Conservation (phyloP, 2,329 filamentous ascomycete species). For the Diaporthe helianthi region DNA sequence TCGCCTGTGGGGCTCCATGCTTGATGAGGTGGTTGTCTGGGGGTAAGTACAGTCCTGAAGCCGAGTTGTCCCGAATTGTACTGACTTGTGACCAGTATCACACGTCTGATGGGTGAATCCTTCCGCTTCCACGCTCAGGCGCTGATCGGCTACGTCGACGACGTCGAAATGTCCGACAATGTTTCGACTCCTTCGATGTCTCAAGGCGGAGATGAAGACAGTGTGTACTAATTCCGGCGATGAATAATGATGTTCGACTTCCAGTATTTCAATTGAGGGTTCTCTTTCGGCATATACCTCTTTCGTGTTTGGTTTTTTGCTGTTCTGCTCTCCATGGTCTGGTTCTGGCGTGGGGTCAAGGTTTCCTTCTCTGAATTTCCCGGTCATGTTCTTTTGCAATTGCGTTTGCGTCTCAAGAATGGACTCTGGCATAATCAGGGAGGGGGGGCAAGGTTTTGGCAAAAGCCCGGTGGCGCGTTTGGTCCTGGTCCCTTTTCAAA, state of each 20-base stretch:
- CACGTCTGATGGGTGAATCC: constrained; percentile 95
- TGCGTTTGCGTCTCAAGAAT: constrained; percentile 43
- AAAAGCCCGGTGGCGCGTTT: constrained; percentile 45
- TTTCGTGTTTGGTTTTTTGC: constrained; percentile 45
- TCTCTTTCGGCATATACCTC: constrained; percentile 52
- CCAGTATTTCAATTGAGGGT: constrained; percentile 44
- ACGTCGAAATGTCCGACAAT: constrained; percentile 73
- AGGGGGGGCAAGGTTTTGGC: constrained; percentile 49
- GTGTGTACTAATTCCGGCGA: constrained; percentile 65
- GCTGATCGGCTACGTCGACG: constrained; percentile 92
- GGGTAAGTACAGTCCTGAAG: constrained; percentile 72
- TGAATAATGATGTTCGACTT: constrained; percentile 60
- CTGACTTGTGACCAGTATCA: constrained; percentile 71
- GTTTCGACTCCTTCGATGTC: constrained; percentile 76
- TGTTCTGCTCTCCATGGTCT: constrained; percentile 40
- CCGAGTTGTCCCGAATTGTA: constrained; percentile 12
- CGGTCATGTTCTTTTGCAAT: constrained; percentile 40
- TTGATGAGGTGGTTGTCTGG: constrained; percentile 99
- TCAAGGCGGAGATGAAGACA: constrained; percentile 74
- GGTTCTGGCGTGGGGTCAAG: constrained; percentile 37
- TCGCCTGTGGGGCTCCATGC: constrained; percentile 95
- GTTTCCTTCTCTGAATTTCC: constrained; percentile 39
- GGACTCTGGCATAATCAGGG: constrained; percentile 52
- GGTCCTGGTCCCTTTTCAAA: constrained; percentile 39
- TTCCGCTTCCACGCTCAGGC: constrained; percentile 97